A percentile compares a stretch with the other conserved stretches of the same genome.
Evolutionary conservation across 2,329 filamentous ascomycete species (phyloP).

Genomic region (Aspergillus sp.): DNA sequence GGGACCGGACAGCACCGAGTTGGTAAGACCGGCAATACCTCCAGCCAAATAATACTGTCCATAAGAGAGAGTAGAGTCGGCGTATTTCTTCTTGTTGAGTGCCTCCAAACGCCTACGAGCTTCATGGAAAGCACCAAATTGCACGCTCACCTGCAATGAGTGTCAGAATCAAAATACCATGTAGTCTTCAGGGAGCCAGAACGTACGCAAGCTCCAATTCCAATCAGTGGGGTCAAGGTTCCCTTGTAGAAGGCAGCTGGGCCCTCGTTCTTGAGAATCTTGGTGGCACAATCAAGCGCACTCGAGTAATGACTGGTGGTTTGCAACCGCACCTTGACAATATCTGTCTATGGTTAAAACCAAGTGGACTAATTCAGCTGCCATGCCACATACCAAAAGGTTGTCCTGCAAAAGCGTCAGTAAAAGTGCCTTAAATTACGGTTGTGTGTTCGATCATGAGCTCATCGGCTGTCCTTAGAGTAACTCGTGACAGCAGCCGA

Average conservation of each 20-base stretch:
- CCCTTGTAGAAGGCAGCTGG: conserved; percentile 96
- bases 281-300: conserved; percentile 72
- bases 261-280: conserved; percentile 85
- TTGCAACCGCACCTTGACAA: conserved; percentile 95
- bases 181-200: background rate
- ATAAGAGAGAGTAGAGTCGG: conserved; percentile 60
- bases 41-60: conserved; percentile 84
- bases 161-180: conserved; percentile 5
- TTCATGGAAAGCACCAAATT: conserved; percentile 95
- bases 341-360: conserved; percentile 54
- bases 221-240: conserved; percentile 87
- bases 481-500: no score
- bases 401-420: conserved; percentile 48
- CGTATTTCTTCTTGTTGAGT: conserved; percentile 54
- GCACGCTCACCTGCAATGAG: conserved; percentile 63
- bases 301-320: conserved; percentile 77
- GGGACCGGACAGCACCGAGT: conserved; percentile 80
- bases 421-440: background rate
- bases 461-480: no score
- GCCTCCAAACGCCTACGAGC: conserved; percentile 81
- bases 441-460: no score
- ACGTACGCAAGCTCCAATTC: conserved; percentile 87
- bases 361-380: background rate
- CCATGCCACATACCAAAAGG: conserved; percentile 53
- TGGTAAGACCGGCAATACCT: conserved; percentile 87